phyloP scores from a whole-genome alignment of 106 monocot species.

The Gastrodia elata region DNA sequence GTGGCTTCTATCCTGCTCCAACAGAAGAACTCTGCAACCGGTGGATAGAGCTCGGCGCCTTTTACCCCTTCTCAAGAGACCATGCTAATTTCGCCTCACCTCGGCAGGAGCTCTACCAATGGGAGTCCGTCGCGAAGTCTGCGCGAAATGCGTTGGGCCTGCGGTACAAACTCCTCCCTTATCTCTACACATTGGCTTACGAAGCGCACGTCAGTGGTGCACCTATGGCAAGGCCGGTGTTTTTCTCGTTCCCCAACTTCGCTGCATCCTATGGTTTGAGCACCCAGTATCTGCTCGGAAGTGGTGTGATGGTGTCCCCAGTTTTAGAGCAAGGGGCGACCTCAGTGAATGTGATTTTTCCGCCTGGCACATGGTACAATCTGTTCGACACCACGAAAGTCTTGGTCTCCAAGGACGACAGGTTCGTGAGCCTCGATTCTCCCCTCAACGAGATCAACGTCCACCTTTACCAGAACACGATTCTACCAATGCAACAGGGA shows the following conservation, averaged over 20 bases:
- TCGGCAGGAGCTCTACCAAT: constrained; percentile 79
- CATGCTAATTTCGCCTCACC: constrained; percentile 75
- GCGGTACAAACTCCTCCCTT: constrained; percentile 76
- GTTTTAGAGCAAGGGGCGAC: constrained; percentile 61
- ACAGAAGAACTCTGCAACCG: constrained; percentile 93
- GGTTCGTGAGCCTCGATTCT: constrained; percentile 44
- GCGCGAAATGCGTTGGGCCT: constrained; percentile 84
- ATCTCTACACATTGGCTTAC: constrained; percentile 84
- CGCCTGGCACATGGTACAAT: constrained; percentile 87
- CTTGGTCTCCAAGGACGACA: constrained; percentile 49
- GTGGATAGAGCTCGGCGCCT: constrained; percentile 94
- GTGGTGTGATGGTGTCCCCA: constrained; percentile 75
- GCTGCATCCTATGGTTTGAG: constrained; percentile 55
- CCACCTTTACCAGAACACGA: constrained; percentile 70
- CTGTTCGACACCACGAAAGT: constrained; percentile 69
- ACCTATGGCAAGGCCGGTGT: constrained; percentile 75
- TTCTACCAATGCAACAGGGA: constrained; percentile 89
- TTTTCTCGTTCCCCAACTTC: constrained; percentile 85
- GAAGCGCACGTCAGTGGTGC: constrained; percentile 68
- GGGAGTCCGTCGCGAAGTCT: constrained; percentile 85
- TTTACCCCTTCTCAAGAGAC: constrained; percentile 97
- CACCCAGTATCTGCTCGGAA: constrained; percentile 82
- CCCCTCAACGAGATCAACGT: constrained; percentile 89
- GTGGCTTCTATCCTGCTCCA: constrained; percentile 77
- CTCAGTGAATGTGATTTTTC: constrained; percentile 62